Evolutionary conservation across 495 filamentous ascomycete species (phyloP).

Genomic region (Aspergillus baeticus): DNA sequence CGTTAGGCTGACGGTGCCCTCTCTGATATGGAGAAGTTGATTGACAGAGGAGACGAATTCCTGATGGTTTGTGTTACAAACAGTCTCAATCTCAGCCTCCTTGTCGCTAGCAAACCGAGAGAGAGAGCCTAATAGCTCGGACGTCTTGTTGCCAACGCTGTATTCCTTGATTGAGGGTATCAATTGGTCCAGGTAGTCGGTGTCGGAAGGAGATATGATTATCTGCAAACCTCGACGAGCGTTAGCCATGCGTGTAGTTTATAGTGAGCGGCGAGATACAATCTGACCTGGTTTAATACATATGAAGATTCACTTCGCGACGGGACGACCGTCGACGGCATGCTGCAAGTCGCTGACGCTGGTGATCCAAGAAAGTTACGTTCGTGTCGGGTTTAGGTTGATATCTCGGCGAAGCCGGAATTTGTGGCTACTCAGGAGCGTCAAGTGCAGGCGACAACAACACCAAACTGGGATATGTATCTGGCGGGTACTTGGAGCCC

Average conservation of each 20-base stretch:
- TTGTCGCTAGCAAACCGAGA: constrained; percentile 78
- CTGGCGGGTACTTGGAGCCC: no score
- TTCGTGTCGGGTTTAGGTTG: no score
- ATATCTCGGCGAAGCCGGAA: no score
- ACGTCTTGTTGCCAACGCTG: constrained; percentile 68
- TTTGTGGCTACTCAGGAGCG: no score
- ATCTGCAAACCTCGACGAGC: constrained; percentile 55
- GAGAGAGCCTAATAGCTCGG: constrained; percentile 73
- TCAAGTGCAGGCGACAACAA: no score
- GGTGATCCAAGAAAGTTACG: no score
- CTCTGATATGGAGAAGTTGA: constrained; percentile 83
- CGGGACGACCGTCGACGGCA: constrained; percentile 33
- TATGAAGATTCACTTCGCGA: constrained; percentile 34
- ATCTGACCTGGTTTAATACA: constrained; percentile 43
- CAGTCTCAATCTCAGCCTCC: constrained; percentile 88
- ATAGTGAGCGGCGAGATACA: neutral
- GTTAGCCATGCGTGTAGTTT: constrained; percentile 2
- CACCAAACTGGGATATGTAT: no score
- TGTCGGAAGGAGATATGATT: constrained; percentile 84
- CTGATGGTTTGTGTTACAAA: constrained; percentile 94
- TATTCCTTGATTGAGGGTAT: constrained; percentile 92
- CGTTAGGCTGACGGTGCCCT: constrained; percentile 83
- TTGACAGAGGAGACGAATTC: constrained; percentile 93
- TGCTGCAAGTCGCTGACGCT: no score
- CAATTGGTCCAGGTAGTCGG: constrained; percentile 91